These are phyloP conservation scores for Symbiodinium natans DNA, from an alignment of 73 alveolate genomes.

Conservation along the genomic window DNA sequence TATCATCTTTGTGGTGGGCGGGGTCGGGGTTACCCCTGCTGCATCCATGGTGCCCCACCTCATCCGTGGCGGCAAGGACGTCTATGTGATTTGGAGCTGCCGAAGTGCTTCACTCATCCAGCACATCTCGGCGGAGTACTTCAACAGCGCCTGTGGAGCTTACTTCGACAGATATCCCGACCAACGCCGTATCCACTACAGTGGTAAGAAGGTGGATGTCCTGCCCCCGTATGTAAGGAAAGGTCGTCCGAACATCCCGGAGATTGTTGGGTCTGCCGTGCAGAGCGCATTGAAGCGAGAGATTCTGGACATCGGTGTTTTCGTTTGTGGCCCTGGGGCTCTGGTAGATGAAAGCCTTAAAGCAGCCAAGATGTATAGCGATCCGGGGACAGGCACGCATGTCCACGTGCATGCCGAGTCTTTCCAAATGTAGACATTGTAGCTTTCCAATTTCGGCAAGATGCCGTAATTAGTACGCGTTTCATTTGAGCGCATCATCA, in stretches of 20 bases:
- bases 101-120: conserved; percentile 60
- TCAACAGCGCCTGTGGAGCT: conserved; percentile 40
- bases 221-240: conserved; percentile 35
- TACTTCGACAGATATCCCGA: conserved; percentile 51
- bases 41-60: conserved; percentile 25
- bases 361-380: conserved; percentile 30
- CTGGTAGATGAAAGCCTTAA: neutral
- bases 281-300: neutral
- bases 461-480: neutral
- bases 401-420: conserved; percentile 65
- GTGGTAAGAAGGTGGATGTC: conserved; percentile 6
- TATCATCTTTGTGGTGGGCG: conserved; percentile 63
- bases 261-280: neutral
- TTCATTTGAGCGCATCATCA: neutral
- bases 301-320: conserved; percentile 32
- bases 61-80: conserved; percentile 15
- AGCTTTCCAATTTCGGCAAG: neutral
- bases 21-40: conserved; percentile 75
- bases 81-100: conserved; percentile 77
- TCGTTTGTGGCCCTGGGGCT: conserved; percentile 78
- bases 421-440: conserved; percentile 42
- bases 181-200: conserved; percentile 37
- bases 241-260: conserved; percentile 36
- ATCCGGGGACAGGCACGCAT: neutral
- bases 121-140: conserved; percentile 45